Conservation (phyloP, 345 rosid genomes). For the Syzygium aqueum region DNA sequence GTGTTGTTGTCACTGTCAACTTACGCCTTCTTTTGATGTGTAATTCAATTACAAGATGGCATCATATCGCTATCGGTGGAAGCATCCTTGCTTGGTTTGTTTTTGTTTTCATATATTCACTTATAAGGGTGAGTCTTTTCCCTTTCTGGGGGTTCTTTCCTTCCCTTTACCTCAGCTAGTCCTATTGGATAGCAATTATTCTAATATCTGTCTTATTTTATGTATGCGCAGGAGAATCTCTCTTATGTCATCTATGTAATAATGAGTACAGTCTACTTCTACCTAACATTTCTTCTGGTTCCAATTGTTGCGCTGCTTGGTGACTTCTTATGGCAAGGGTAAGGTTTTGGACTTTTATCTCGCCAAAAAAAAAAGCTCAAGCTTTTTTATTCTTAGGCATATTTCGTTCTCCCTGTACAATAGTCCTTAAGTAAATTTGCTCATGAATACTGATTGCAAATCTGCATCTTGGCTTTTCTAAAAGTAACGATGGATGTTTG, state of each 20-base stretch:
- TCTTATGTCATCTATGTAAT: slow-evolving; percentile 72
- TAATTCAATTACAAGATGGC: slow-evolving; percentile 90
- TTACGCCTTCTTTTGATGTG: slow-evolving; percentile 93
- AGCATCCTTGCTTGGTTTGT: slow-evolving; percentile 87
- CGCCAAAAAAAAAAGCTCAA: neutral
- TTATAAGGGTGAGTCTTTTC: slow-evolving; percentile 34
- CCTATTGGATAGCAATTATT: neutral
- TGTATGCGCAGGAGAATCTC: slow-evolving; percentile 63
- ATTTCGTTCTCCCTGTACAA: neutral
- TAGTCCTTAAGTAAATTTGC: neutral
- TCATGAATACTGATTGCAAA: neutral
- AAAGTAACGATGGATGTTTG: neutral
- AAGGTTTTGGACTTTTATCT: slow-evolving; percentile 9
- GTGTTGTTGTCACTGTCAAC: slow-evolving; percentile 89
- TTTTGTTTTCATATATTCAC: slow-evolving; percentile 64
- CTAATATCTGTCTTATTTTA: slow-evolving; percentile 3
- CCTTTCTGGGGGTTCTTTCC: slow-evolving; percentile 10
- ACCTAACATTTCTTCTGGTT: slow-evolving; percentile 64
- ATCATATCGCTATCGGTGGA: slow-evolving; percentile 79
- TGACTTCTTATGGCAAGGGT: slow-evolving; percentile 95
- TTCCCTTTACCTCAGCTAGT: neutral
- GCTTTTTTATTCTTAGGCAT: neutral
- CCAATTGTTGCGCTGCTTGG: slow-evolving; percentile 81
- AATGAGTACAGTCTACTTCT: slow-evolving; percentile 90
- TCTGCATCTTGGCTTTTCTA: neutral